Conservation (phyloP, 345 rosid genomes). For the Lepidium didymum region DNA sequence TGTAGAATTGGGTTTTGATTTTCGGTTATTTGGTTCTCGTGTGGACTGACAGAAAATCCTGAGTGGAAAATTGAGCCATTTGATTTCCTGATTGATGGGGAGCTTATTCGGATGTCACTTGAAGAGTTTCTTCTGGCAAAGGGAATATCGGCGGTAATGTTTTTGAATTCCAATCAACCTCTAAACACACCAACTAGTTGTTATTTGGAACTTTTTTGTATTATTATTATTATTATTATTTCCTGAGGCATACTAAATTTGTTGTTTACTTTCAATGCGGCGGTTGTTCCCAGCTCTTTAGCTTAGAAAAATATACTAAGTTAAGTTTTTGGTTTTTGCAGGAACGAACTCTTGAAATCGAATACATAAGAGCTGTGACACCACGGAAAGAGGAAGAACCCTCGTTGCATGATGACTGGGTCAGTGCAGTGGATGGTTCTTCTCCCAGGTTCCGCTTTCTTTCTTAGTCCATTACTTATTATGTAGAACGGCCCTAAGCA, state of each 20-base stretch:
- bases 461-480: background rate
- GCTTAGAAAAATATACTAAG: background rate
- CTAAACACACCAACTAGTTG: background rate
- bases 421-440: slow-evolving; percentile 84
- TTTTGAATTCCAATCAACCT: background rate
- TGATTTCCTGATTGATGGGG: slow-evolving; percentile 89
- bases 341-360: slow-evolving; percentile 91
- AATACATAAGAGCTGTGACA: slow-evolving; percentile 76
- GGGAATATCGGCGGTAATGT: slow-evolving; percentile 79
- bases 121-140: slow-evolving; percentile 80
- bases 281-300: background rate
- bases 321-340: slow-evolving; percentile 22
- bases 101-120: slow-evolving; percentile 82
- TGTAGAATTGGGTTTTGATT: background rate
- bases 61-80: slow-evolving; percentile 73
- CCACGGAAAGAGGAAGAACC: slow-evolving; percentile 79
- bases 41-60: slow-evolving; percentile 43
- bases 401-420: slow-evolving; percentile 94
- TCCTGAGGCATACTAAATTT: background rate
- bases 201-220: background rate
- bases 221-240: slow-evolving; percentile 2
- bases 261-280: background rate
- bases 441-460: slow-evolving; percentile 42
- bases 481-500: background rate
- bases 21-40: background rate